Base-by-base conservation (phyloP, 2,329 filamentous ascomycete species). In the Ascochyta viciae-villosae region DNA sequence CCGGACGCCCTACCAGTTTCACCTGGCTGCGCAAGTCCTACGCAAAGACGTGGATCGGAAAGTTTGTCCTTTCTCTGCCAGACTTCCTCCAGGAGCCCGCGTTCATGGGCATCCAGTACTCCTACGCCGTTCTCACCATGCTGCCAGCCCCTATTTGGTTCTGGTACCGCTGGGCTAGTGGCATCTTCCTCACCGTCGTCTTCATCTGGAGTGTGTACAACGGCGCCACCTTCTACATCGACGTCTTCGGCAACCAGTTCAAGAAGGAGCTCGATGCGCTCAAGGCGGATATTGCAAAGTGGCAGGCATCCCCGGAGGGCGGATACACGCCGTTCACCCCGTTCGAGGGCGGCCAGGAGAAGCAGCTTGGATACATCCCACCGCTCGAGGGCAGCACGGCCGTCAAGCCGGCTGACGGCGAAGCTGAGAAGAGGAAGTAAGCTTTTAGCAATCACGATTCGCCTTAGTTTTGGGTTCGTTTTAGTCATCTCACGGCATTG, bases 161-260 rank as follows among this genome's bases (percentile, higher is more conserved):
- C 77, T 90, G 90, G 82, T 95, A 88, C 72, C 87, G 89, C 40
- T 91, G 88, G 83, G 88, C 91, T 0, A 95, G 90, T 37, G 87
- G 88, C 2, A 64, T 75, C 0, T 99, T 97, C 77, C 81, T 99
- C 41, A 81, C 89, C 50, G 78, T 85, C 2, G 87, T 99, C n/a
- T 98, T 99, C 71, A 83, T 87, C 39, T 97, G 93, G 92, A 96
- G 91, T 66, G 89, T 97, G 52, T 96, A 97, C 80, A 99, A 99
- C 67, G 95, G 95, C 29, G 92, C 95, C 16, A 98, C 93, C 0
- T 99, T 90, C 76, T 99, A 99, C 77, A 98, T 99, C 70, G 95
- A 99, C 68, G 91, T 98, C 1, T 99, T 98, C 74, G 95, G 96
- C 50, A 96, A 91, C 68, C 87, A 93, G 2, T 98, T 99, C 82